Conservation (phyloP, 352 stramenopile species). For the Thraustochytrium striatum region DNA sequence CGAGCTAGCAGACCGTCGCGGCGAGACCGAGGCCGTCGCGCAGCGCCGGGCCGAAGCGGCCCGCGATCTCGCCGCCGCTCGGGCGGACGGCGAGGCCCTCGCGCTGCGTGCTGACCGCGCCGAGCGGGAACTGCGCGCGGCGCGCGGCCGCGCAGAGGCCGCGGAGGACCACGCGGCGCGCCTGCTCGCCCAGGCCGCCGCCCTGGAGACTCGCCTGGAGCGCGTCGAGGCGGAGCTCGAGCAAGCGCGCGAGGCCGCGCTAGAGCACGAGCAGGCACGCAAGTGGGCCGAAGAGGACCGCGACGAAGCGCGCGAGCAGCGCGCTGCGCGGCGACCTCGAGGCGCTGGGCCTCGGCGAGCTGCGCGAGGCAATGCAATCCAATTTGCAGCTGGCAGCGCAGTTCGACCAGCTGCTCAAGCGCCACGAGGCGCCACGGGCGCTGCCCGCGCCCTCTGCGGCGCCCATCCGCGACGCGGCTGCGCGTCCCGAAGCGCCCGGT, state of each 20-base stretch:
- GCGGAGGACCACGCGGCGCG: background rate
- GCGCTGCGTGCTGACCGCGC: background rate
- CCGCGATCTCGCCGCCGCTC: background rate
- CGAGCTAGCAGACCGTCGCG: background rate
- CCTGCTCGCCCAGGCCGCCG: background rate
- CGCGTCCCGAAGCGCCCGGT: no score
- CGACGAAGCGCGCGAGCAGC: background rate
- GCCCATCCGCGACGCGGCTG: no score
- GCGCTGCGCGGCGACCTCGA: background rate
- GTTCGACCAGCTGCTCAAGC: no score
- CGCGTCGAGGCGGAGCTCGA: background rate
- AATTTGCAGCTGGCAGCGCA: no score
- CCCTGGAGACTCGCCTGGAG: background rate
- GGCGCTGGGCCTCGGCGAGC: background rate
- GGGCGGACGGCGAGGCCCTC: background rate
- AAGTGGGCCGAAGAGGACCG: background rate
- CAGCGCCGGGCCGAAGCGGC: background rate
- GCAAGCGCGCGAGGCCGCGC: background rate
- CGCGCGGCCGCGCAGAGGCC: background rate
- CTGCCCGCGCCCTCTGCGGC: no score
- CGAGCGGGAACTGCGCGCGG: background rate
- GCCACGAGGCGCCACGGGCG: no score
- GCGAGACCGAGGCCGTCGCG: background rate
- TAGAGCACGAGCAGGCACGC: background rate
- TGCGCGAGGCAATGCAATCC: no score